phyloP scores from a whole-genome alignment of 768 basidiomycete species.

The Albatrellus ellisii region DNA sequence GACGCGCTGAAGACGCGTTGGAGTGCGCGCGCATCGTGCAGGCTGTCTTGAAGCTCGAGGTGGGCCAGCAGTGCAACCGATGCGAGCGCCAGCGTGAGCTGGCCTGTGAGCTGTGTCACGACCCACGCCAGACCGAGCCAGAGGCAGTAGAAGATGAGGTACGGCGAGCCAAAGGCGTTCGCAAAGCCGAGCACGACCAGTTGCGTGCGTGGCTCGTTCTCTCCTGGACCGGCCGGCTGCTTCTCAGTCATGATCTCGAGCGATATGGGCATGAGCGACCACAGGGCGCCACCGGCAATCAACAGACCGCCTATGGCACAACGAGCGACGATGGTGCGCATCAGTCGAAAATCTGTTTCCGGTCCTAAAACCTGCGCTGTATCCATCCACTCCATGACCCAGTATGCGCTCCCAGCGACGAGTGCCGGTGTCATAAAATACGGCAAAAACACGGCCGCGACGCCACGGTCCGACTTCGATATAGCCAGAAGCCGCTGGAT shows the following conservation, averaged over 20 bases:
- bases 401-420: slow-evolving; percentile 46
- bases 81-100: slow-evolving; percentile 56
- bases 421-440: slow-evolving; percentile 46
- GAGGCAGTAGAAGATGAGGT: slow-evolving; percentile 69
- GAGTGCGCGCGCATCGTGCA: slow-evolving; percentile 53
- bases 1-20: slow-evolving; percentile 36
- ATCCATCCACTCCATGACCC: slow-evolving; percentile 77
- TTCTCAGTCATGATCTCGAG: slow-evolving; percentile 39
- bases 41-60: slow-evolving; percentile 72
- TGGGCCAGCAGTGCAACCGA: slow-evolving; percentile 58
- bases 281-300: slow-evolving; percentile 44
- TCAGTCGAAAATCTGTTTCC: slow-evolving; percentile 30
- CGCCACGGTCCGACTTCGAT: slow-evolving; percentile 62
- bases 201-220: slow-evolving; percentile 25
- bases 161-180: slow-evolving; percentile 83
- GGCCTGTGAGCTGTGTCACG: slow-evolving; percentile 69
- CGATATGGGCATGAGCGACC: slow-evolving; percentile 67
- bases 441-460: slow-evolving; percentile 52
- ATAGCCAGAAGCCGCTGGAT: slow-evolving; percentile 45
- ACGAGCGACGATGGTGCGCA: slow-evolving; percentile 52
- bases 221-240: neutral
- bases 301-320: slow-evolving; percentile 35
- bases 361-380: slow-evolving; percentile 33
- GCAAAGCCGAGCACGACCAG: slow-evolving; percentile 71
- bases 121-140: slow-evolving; percentile 49